Base-by-base conservation (phyloP, 2,329 filamentous ascomycete species). In the Colletotrichum tabaci region DNA sequence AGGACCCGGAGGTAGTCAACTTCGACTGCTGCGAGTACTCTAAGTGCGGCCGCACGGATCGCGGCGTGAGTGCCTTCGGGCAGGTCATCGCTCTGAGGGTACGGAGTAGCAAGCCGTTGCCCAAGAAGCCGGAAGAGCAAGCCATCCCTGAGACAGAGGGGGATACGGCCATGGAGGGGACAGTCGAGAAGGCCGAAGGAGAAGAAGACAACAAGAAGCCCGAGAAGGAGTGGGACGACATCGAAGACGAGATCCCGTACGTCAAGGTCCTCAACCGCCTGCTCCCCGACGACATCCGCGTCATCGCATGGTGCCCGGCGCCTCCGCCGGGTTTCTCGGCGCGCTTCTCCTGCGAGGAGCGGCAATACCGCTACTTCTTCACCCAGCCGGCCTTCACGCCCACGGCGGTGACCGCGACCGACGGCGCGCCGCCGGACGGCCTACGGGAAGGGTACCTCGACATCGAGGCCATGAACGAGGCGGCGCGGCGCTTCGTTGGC, bases 341-440 rank as follows among this genome's bases (percentile, higher is more conserved):
- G 5, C 91, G 96, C 50, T 98, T 98, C 87, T 95, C 93, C 65
- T 99, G 96, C 82, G 90, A 92, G 73, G 95, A 98, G 82, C 89
- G 96, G 42, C 92, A 93, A 75, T 99, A 99, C 84, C 91, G 94
- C 69, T 99, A 99, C 83, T 98, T 98, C 86, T 99, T 99, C 85
- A 98, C 96, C 0, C 94, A 98, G 79, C 96, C 96, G 0, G 94
- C 93, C 1, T 98, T 94, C 78, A 85, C 90, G 2, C 94, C 94
- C 0, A 90, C 92, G 0, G 83, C 86, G 1, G 78, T 85, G 23
- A 73, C 86, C 1, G 78, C 86, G 23, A 73, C 89, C 88, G 6
- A 35, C 58, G 9, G 46, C 47, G 68, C 44, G 46, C 56, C 58
- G 23, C 49, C 44, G 21, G 65, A 73, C 66, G 71, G 73, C 74